Evolutionary conservation across 2,329 filamentous ascomycete species (phyloP).

Genomic region (Botryotinia globosa): DNA sequence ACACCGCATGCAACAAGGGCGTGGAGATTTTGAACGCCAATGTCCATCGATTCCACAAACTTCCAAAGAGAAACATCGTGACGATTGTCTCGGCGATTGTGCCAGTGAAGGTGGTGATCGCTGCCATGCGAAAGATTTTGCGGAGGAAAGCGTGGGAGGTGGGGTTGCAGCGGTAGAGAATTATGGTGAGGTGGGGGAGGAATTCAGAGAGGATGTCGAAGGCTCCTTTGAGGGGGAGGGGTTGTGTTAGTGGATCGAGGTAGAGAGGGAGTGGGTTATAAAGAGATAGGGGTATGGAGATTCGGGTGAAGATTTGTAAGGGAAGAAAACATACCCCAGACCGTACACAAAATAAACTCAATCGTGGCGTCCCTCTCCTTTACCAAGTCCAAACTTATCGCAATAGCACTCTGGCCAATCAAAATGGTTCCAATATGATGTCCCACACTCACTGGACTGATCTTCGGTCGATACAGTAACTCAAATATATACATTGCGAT

Average conservation of each 20-base stretch:
- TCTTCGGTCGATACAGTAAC: constrained; percentile 43
- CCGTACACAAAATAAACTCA: constrained; percentile 35
- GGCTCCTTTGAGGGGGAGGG: constrained; percentile 38
- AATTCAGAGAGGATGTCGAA: constrained; percentile 48
- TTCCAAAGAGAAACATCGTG: constrained; percentile 46
- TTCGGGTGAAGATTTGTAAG: background rate
- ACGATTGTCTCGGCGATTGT: constrained; percentile 44
- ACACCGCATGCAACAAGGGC: constrained; percentile 44
- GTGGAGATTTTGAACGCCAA: constrained; percentile 45
- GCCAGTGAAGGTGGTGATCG: constrained; percentile 41
- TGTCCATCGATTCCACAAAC: constrained; percentile 44
- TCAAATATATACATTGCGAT: constrained; percentile 49
- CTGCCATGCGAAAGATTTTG: constrained; percentile 41
- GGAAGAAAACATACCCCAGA: constrained; percentile 32
- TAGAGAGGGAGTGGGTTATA: constrained; percentile 15
- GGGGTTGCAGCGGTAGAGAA: constrained; percentile 45
- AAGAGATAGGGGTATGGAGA: background rate
- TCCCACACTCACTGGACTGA: constrained; percentile 43
- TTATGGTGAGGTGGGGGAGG: constrained; percentile 46
- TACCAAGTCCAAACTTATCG: constrained; percentile 37
- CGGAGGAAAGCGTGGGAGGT: constrained; percentile 41
- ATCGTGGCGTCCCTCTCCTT: constrained; percentile 35
- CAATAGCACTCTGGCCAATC: constrained; percentile 44
- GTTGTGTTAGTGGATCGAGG: constrained; percentile 5
- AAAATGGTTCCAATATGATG: constrained; percentile 42